phyloP scores from a whole-genome alignment of 2,329 filamentous ascomycete species.

The Paecilomyces sp. region DNA sequence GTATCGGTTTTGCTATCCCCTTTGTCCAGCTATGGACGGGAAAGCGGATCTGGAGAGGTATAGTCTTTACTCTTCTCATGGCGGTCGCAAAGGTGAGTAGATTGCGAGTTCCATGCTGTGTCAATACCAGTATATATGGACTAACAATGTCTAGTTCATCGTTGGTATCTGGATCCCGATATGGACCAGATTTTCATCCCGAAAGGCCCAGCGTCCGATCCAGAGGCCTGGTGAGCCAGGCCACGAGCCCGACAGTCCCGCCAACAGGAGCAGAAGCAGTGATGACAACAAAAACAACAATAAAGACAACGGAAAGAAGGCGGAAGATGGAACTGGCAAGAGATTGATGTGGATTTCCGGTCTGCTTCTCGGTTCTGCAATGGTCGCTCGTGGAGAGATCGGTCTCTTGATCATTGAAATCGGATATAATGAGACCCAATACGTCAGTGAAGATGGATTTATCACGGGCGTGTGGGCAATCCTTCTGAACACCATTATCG shows the following conservation, averaged over 20 bases:
- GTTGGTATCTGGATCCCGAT: background rate
- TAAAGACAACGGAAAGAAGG: background rate
- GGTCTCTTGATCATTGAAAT: constrained; percentile 25
- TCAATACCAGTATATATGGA: background rate
- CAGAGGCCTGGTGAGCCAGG: background rate
- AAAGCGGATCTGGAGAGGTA: constrained; percentile 22
- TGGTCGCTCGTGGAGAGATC: constrained; percentile 27
- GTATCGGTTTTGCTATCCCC: constrained; percentile 24
- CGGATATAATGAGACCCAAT: constrained; percentile 25
- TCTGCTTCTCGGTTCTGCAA: constrained; percentile 21
- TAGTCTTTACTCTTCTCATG: constrained; percentile 23
- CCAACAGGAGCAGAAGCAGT: background rate
- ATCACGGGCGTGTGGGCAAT: constrained; percentile 25
- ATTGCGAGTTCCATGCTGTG: background rate
- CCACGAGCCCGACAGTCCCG: too few species aligned
- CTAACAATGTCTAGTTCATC: background rate
- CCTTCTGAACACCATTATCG: constrained; percentile 24
- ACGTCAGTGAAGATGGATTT: constrained; percentile 31
- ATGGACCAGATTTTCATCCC: background rate
- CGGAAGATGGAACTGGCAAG: background rate
- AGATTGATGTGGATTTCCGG: constrained; percentile 12
- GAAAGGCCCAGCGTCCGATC: background rate
- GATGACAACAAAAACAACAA: background rate
- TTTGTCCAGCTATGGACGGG: constrained; percentile 26
- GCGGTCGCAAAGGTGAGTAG: constrained; percentile 18